These are phyloP conservation scores for Blastobotrys malaysiensis DNA, from an alignment of 1,139 yeast species.

Conservation along the genomic window DNA sequence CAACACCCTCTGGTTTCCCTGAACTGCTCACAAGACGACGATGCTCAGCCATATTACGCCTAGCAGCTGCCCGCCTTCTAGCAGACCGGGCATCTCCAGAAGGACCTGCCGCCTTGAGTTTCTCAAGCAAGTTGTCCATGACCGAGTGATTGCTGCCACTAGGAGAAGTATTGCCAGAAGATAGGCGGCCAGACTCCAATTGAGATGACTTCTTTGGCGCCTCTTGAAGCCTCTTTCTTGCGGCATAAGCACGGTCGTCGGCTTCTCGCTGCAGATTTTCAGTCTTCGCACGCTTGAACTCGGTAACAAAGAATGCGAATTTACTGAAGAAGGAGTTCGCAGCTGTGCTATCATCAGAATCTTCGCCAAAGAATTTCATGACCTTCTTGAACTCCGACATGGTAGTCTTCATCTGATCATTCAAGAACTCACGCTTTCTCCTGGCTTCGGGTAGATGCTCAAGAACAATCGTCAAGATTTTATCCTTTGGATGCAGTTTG, in stretches of 20 bases:
- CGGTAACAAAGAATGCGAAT: conserved; percentile 65
- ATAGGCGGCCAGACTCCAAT: conserved; percentile 24
- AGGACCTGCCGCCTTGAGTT: conserved; percentile 67
- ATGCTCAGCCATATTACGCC: conserved; percentile 35
- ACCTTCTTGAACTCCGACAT: conserved; percentile 50
- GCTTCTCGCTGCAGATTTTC: conserved; percentile 80
- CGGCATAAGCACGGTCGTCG: conserved; percentile 69
- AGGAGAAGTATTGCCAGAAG: conserved; percentile 9
- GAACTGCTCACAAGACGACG: conserved; percentile 16
- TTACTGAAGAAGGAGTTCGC: conserved; percentile 65
- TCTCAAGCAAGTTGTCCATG: conserved; percentile 69
- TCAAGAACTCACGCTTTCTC: conserved; percentile 51
- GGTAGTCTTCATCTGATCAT: conserved; percentile 51
- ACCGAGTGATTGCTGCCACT: conserved; percentile 37
- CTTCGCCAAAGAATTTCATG: conserved; percentile 83
- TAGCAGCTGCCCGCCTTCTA: conserved; percentile 72
- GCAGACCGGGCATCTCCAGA: conserved; percentile 75
- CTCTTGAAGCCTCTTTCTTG: conserved; percentile 60
- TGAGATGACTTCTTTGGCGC: conserved; percentile 33
- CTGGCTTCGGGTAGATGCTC: conserved; percentile 55
- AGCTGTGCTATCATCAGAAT: conserved; percentile 54
- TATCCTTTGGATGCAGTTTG: conserved; percentile 73
- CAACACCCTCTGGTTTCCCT: conserved; percentile 1
- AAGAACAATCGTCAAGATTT: conserved; percentile 50
- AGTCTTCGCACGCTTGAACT: conserved; percentile 68